A percentile compares a stretch with the other conserved stretches of the same genome.
Conservation (phyloP, 2,329 filamentous ascomycete species). For the Orbilia oligospora region DNA sequence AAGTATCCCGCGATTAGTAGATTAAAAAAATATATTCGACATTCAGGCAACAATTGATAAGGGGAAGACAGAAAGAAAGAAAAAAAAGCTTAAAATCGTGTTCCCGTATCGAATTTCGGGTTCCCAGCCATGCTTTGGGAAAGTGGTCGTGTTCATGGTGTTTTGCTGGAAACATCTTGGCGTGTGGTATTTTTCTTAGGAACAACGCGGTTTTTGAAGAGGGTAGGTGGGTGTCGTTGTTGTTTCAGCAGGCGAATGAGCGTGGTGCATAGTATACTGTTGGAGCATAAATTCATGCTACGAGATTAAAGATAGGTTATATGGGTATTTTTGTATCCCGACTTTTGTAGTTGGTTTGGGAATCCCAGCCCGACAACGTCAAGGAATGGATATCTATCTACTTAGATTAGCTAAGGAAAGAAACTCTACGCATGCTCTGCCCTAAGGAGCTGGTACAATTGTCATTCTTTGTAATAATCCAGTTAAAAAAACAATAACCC, state of each 20-base stretch:
- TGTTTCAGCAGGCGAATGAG: neutral
- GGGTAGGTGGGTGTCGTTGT: neutral
- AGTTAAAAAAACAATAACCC: no score
- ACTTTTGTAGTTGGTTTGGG: no score
- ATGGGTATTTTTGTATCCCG: no score
- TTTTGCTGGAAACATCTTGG: conserved; percentile 35
- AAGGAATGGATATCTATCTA: no score
- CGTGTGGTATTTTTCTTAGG: conserved; percentile 36
- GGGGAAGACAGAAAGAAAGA: neutral
- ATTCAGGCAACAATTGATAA: neutral
- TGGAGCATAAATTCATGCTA: no score
- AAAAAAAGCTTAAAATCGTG: neutral
- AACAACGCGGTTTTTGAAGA: conserved; percentile 8
- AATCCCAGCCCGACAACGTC: no score
- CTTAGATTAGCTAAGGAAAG: no score
- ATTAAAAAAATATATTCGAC: neutral
- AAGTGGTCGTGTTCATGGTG: conserved; percentile 33
- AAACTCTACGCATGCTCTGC: no score
- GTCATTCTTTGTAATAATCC: no score
- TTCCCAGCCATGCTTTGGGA: conserved; percentile 33
- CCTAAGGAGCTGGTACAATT: no score
- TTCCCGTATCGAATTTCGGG: conserved; percentile 35
- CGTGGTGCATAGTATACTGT: no score
- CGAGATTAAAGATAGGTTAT: no score
- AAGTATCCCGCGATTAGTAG: conserved; percentile 10